A percentile compares a stretch with the other conserved stretches of the same genome.
These are phyloP conservation scores for Colletotrichum sp. DNA, from an alignment of 2,329 filamentous ascomycete genomes.

Conservation along the genomic window DNA sequence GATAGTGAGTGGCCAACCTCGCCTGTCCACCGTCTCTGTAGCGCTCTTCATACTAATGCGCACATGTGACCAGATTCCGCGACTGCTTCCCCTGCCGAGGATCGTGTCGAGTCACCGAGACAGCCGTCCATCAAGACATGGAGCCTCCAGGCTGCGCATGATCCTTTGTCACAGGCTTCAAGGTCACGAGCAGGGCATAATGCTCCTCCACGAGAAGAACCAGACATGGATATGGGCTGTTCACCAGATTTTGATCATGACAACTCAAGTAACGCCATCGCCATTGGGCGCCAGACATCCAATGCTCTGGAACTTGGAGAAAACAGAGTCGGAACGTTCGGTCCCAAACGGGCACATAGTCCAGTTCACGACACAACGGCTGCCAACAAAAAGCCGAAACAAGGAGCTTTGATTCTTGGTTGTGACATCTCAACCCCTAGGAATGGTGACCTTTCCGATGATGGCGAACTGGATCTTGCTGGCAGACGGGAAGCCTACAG, in stretches of 20 bases:
- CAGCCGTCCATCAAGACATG: neutral
- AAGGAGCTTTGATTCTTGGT: neutral
- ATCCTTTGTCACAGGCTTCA: neutral
- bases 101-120: neutral
- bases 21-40: neutral
- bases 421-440: neutral
- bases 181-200: neutral
- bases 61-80: neutral
- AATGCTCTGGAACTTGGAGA: neutral
- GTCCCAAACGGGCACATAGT: neutral
- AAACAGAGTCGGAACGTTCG: neutral
- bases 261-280: neutral
- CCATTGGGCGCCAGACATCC: neutral
- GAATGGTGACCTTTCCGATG: neutral
- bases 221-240: neutral
- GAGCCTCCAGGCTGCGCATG: neutral
- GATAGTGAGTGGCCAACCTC: neutral
- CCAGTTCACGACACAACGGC: neutral
- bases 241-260: neutral
- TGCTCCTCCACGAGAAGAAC: neutral
- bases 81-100: neutral
- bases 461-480: neutral
- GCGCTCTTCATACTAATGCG: neutral
- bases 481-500: neutral
- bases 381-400: neutral